A percentile compares a stretch with the other conserved stretches of the same genome.
Evolutionary conservation across 495 filamentous ascomycete species (phyloP).

Genomic region (Podospora conica): DNA sequence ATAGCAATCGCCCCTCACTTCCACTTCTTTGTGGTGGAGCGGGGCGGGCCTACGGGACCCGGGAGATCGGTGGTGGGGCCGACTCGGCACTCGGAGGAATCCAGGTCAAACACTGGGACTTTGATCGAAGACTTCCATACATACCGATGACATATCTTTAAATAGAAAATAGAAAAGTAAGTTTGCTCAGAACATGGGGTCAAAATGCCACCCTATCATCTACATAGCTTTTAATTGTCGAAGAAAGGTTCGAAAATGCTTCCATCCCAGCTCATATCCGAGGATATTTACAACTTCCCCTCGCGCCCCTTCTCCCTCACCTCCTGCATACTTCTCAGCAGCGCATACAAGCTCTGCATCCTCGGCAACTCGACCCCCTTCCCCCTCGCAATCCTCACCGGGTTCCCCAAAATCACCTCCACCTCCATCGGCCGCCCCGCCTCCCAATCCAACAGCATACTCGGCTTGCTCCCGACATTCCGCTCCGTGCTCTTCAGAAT

Average conservation of each 20-base stretch:
- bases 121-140: neutral
- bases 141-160: no score
- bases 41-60: neutral
- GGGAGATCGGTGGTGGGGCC: neutral
- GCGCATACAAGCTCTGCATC: conserved; percentile 48
- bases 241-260: no score
- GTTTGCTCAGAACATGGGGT: no score
- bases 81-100: neutral
- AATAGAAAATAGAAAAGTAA: no score
- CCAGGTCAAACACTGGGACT: neutral
- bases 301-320: conserved; percentile 33
- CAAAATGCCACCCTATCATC: no score
- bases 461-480: conserved; percentile 53
- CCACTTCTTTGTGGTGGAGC: neutral
- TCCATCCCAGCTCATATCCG: no score
- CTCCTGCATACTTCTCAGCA: conserved; percentile 41
- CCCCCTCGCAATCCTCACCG: conserved; percentile 46
- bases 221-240: no score
- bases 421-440: conserved; percentile 50
- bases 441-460: conserved; percentile 56
- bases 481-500: conserved; percentile 49
- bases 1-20: neutral
- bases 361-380: conserved; percentile 47
- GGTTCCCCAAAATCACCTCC: conserved; percentile 57
- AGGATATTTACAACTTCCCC: conserved; percentile 32